Percentiles rank a stretch among this genome's conserved stretches.
Conservation (phyloP, 176 grass and related monocot species). For the Zoysia japonica region DNA sequence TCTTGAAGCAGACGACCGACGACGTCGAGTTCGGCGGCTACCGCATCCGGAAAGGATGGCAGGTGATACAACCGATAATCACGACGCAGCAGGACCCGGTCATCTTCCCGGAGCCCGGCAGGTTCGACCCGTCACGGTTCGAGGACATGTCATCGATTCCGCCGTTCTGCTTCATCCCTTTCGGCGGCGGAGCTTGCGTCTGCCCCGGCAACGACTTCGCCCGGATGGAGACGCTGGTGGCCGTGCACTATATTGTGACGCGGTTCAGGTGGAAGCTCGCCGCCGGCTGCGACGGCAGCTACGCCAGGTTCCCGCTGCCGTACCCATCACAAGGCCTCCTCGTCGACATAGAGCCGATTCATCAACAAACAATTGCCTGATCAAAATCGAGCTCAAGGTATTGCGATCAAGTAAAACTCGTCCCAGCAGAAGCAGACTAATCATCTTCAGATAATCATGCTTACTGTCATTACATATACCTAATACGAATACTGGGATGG, state of each 20-base stretch:
- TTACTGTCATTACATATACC: too few species aligned
- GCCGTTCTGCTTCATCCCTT: background rate
- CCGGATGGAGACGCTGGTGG: constrained; percentile 4
- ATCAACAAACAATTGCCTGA: too few species aligned
- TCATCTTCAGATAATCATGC: too few species aligned
- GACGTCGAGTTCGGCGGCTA: background rate
- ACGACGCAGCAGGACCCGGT: background rate
- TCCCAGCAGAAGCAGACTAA: too few species aligned
- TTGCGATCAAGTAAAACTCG: too few species aligned
- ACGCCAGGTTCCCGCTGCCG: constrained; percentile 17
- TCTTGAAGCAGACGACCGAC: background rate
- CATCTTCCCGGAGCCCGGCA: background rate
- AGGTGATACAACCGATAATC: background rate
- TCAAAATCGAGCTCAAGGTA: too few species aligned
- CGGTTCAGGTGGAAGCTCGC: constrained; percentile 37
- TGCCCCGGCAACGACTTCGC: background rate
- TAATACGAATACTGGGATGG: too few species aligned
- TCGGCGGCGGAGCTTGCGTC: background rate
- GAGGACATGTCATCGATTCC: background rate
- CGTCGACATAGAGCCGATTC: constrained; percentile 1
- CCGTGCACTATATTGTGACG: constrained; percentile 34
- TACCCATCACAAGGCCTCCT: constrained; percentile 1
- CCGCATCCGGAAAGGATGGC: background rate
- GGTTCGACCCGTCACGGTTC: background rate
- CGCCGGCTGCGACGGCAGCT: constrained; percentile 24